These are phyloP conservation scores for Chaetomium globosum DNA, from an alignment of 2,329 filamentous ascomycete genomes.

Conservation along the genomic window DNA sequence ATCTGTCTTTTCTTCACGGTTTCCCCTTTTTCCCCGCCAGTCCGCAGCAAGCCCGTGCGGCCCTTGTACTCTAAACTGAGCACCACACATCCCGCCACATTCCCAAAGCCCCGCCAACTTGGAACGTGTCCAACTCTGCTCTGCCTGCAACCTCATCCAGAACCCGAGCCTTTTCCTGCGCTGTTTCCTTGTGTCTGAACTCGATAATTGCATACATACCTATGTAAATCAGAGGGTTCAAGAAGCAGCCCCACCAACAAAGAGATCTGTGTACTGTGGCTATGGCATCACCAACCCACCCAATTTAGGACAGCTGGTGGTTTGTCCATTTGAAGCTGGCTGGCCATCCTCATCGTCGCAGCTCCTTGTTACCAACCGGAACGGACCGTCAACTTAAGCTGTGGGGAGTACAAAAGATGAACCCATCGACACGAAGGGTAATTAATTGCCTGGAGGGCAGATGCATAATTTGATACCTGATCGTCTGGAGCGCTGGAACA, in stretches of 20 bases:
- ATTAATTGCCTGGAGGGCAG: neutral
- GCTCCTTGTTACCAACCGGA: neutral
- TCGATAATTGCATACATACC: constrained; percentile 6
- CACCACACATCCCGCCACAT: constrained; percentile 8
- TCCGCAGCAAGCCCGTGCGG: neutral
- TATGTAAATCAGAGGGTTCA: neutral
- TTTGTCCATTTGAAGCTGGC: neutral
- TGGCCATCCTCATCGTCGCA: neutral
- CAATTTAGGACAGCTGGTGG: neutral
- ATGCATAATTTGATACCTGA: constrained; percentile 17
- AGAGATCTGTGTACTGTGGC: neutral
- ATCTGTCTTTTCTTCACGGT: neutral
- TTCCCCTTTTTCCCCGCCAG: neutral
- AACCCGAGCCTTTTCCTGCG: neutral
- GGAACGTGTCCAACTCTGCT: constrained; percentile 26
- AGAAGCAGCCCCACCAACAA: neutral
- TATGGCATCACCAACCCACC: neutral
- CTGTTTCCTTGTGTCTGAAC: neutral
- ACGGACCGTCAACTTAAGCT: neutral
- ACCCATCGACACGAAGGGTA: constrained; percentile 1
- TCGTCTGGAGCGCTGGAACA: constrained; percentile 13
- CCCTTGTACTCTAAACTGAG: neutral
- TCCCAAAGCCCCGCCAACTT: constrained; percentile 5
- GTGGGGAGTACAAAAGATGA: neutral
- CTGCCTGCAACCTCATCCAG: neutral